Evolutionary conservation across 2,329 filamentous ascomycete genomes (phyloP), one percentile per base, ranked within the genome.

Genomic region (Aureobasidium zeae): DNA sequence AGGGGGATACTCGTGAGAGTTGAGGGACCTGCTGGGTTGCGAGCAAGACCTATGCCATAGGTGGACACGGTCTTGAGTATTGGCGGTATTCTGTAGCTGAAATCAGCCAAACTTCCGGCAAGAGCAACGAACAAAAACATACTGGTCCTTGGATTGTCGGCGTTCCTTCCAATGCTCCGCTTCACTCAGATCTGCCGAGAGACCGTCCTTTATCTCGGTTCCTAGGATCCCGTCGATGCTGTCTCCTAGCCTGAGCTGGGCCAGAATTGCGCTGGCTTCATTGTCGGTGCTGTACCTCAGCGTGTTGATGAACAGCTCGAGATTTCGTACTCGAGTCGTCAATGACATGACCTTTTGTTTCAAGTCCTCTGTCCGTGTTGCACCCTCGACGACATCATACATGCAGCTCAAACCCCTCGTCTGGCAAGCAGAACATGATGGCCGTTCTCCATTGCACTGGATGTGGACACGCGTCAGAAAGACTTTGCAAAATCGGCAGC

Each of bases 181-280:
- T 7, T 36, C 32, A 13, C 28, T 30, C 32, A 36, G 17, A 6
- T 45, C 25, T n/a, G n/a, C n/a, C 8, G 32, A 30, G 5, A 24
- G 2, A 10, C 28, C 32, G 4, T 36, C 33, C 3, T 12, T 20
- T 19, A 31, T 22, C 13, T 43, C 39, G 11, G 12, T 28, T 19
- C 26, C 33, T 22, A 45, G 44, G 15, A 45, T 45, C 2, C 15
- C 17, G 10, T 31, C 28, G 16, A 46, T 19, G 2, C 20, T 38
- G 16, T 46, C 44, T 11, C 44, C 44, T 12, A 46, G 44, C 17
- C 44, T 32, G 10, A 46, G 44, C 35, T 33, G 34, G 12, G 44
- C 44, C 12, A 46, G 44, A 5, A 38, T 29, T 12, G 22, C 34
- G 15, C 26, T 41, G 3, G 28, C 30, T 34, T 46, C 44, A 11